A percentile compares a stretch with the other conserved stretches of the same genome.
Evolutionary conservation across 129 eudicot genomes (phyloP).

Genomic region (Gnaphalium uliginosum): DNA sequence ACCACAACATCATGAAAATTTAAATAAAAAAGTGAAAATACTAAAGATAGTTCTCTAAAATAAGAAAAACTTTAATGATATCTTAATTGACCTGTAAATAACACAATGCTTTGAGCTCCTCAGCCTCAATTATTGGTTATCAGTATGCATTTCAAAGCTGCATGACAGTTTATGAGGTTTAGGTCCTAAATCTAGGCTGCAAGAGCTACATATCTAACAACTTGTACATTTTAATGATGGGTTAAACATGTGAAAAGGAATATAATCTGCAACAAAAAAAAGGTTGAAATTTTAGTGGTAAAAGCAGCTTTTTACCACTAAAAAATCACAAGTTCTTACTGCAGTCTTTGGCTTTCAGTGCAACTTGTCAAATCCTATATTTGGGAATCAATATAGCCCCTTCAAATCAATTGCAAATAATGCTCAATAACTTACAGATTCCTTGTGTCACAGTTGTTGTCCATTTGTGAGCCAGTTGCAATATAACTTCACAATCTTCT

Average conservation of each 20-base stretch:
- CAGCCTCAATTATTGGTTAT: conserved; percentile 8
- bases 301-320: conserved; percentile 4
- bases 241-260: conserved; percentile 30
- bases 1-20: not conserved
- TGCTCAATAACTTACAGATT: conserved; percentile 31
- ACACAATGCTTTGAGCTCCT: not conserved
- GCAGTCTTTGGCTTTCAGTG: conserved; percentile 37
- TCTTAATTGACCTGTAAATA: not conserved
- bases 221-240: conserved; percentile 24
- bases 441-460: conserved; percentile 23
- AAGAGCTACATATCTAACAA: conserved; percentile 18
- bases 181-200: conserved; percentile 9
- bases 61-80: too few species aligned
- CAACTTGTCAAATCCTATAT: conserved; percentile 33
- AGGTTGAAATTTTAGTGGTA: not conserved
- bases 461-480: conserved; percentile 32
- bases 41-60: not conserved
- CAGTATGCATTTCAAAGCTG: conserved; percentile 1
- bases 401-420: conserved; percentile 22
- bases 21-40: not conserved
- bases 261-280: conserved; percentile 20
- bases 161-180: conserved; percentile 22
- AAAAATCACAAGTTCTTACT: conserved; percentile 26
- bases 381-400: conserved; percentile 29
- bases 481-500: conserved; percentile 16